Conservation (phyloP, 2,329 filamentous ascomycete genomes). For the Emmonsiellopsis sp. region DNA sequence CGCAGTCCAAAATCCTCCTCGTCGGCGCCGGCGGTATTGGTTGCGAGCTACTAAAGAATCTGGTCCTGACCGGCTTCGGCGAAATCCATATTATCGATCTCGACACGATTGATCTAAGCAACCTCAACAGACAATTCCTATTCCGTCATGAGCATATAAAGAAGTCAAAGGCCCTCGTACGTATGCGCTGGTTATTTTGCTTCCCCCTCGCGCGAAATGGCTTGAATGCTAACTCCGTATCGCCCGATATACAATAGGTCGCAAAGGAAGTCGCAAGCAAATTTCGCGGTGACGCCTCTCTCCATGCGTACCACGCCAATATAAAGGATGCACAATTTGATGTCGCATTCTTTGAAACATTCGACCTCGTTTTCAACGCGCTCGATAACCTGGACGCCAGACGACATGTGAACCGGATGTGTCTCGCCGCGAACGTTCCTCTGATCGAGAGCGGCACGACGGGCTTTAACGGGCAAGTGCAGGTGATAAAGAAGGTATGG, state of each 20-base stretch:
- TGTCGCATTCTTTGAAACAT: constrained; percentile 76
- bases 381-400: constrained; percentile 91
- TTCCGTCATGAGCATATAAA: constrained; percentile 97
- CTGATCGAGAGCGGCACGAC: constrained; percentile 95
- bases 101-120: constrained; percentile 96
- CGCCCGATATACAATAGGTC: constrained; percentile 46
- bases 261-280: constrained; percentile 82
- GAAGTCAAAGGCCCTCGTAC: constrained; percentile 84
- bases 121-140: constrained; percentile 93
- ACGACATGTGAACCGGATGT: constrained; percentile 96
- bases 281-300: constrained; percentile 81
- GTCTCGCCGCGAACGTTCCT: constrained; percentile 78
- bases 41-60: constrained; percentile 94
- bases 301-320: constrained; percentile 85
- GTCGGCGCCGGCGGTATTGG: constrained; percentile 96
- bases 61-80: constrained; percentile 83
- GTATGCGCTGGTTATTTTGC: constrained; percentile 20
- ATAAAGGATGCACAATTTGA: constrained; percentile 87
- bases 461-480: constrained; percentile 94
- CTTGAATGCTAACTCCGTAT: neutral
- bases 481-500: constrained; percentile 74
- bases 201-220: constrained; percentile 5
- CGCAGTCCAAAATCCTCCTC: constrained; percentile 76
- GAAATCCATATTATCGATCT: constrained; percentile 93
- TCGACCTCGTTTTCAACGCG: constrained; percentile 88